These are phyloP conservation scores for Pythium chondricola DNA, from an alignment of 352 stramenopile species.

Conservation along the genomic window DNA sequence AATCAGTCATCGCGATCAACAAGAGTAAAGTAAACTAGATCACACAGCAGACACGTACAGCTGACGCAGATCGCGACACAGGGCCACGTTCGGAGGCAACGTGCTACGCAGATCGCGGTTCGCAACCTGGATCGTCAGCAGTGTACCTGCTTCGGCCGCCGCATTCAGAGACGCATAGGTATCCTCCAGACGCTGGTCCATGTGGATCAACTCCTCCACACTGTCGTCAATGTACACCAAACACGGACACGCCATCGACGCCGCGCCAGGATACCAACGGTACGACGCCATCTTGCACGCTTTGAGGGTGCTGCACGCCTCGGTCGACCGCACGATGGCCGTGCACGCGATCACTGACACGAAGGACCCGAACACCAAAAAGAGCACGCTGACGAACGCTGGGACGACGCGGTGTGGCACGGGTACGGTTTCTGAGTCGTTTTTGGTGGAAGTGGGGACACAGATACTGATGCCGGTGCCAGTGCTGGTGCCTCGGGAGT, in stretches of 20 bases:
- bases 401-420: slow-evolving; percentile 12
- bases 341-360: slow-evolving; percentile 5
- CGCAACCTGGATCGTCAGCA: slow-evolving; percentile 33
- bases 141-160: slow-evolving; percentile 23
- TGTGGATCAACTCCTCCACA: slow-evolving; percentile 9
- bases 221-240: slow-evolving; percentile 27
- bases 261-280: slow-evolving; percentile 13
- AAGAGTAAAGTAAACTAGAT: background rate
- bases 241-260: slow-evolving; percentile 24
- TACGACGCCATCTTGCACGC: slow-evolving; percentile 6
- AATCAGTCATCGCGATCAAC: background rate
- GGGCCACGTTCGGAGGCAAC: slow-evolving; percentile 21
- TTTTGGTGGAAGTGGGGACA: too few relatives aligned
- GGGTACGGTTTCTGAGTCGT: too few relatives aligned
- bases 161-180: slow-evolving; percentile 22
- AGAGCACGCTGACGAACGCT: slow-evolving; percentile 13
- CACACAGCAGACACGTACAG: slow-evolving; percentile 30
- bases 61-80: slow-evolving; percentile 26
- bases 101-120: slow-evolving; percentile 21
- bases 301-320: background rate
- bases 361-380: slow-evolving; percentile 27
- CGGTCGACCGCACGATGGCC: background rate
- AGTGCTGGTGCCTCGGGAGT: too few relatives aligned
- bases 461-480: too few relatives aligned
- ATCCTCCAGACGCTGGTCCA: slow-evolving; percentile 9